Evolutionary conservation across 2,329 filamentous ascomycete species (phyloP).

Genomic region (Hypoxylon sp.): DNA sequence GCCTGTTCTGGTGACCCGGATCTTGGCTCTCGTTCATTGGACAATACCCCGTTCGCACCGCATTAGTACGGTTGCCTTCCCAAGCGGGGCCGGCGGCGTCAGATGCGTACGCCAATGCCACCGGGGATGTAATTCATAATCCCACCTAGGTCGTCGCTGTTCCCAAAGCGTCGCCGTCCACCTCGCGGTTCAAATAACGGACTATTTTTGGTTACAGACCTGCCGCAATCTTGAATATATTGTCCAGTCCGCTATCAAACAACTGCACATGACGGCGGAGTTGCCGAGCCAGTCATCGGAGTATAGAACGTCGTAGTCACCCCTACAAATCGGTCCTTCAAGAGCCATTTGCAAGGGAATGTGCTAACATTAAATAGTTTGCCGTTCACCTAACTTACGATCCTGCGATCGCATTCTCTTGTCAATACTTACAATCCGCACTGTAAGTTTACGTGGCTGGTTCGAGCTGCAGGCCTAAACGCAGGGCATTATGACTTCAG

Average conservation of each 20-base stretch:
- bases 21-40: conserved; percentile 35
- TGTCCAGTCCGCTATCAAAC: background rate
- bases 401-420: background rate
- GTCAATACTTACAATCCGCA: background rate
- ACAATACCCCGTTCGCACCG: conserved; percentile 18
- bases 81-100: conserved; percentile 17
- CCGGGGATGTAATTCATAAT: conserved; percentile 1
- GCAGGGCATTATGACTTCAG: background rate
- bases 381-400: background rate
- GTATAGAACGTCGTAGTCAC: background rate
- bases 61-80: conserved; percentile 41
- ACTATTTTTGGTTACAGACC: background rate
- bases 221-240: background rate
- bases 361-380: background rate
- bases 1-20: conserved; percentile 31
- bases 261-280: background rate
- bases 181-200: background rate
- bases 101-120: conserved; percentile 2
- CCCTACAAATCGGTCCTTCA: background rate
- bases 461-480: conserved; percentile 1
- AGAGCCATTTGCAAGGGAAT: background rate
- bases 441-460: background rate
- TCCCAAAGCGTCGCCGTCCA: background rate
- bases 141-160: background rate
- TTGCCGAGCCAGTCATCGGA: background rate